phyloP scores from a whole-genome alignment of 2,329 filamentous ascomycete genomes.

The Hymenoscyphus salicellus region DNA sequence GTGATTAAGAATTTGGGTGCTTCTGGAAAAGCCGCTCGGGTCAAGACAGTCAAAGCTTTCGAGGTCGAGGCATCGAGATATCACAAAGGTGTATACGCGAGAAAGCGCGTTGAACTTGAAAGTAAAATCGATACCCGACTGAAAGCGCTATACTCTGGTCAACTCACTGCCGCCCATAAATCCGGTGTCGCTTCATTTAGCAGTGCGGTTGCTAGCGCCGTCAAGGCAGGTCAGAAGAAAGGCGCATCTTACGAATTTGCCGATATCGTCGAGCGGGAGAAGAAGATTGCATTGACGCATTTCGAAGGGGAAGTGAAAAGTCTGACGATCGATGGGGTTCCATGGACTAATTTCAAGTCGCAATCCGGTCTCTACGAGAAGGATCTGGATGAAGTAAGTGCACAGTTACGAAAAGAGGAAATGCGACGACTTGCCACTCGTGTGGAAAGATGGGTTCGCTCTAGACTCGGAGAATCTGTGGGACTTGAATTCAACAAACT shows the following conservation, averaged over 20 bases:
- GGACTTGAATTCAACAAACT: constrained; percentile 95
- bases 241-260: constrained; percentile 91
- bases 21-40: constrained; percentile 68
- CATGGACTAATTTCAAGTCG: constrained; percentile 84
- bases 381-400: constrained; percentile 85
- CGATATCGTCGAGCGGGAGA: constrained; percentile 83
- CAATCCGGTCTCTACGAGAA: constrained; percentile 80
- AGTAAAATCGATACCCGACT: constrained; percentile 83
- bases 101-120: constrained; percentile 82
- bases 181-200: constrained; percentile 78
- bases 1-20: constrained; percentile 73
- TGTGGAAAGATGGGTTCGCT: constrained; percentile 90
- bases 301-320: constrained; percentile 75
- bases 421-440: constrained; percentile 89
- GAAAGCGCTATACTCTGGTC: constrained; percentile 83
- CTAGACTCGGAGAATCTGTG: constrained; percentile 79
- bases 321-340: constrained; percentile 71
- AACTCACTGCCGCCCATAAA: constrained; percentile 86
- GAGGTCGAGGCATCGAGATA: constrained; percentile 89
- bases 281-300: constrained; percentile 67
- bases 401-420: constrained; percentile 84
- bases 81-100: constrained; percentile 89
- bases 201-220: constrained; percentile 78
- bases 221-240: constrained; percentile 91
- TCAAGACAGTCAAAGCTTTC: constrained; percentile 76